phyloP scores from a whole-genome alignment of 441 rosid species.

The Hypseocharis bilobata region DNA sequence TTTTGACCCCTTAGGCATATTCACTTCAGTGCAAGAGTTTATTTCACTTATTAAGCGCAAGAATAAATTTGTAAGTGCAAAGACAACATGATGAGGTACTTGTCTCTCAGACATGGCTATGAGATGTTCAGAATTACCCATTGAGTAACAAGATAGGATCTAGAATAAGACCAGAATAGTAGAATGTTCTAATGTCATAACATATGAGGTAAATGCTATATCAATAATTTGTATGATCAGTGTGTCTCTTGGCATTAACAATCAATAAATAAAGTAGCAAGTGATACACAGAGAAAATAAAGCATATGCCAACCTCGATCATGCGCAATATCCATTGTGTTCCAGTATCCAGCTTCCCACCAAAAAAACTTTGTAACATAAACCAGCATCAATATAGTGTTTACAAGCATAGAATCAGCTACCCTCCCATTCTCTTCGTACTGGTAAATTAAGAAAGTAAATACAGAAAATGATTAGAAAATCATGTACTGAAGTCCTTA shows the following conservation, averaged over 20 bases:
- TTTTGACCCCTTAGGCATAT: too few relatives aligned
- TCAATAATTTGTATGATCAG: not conserved
- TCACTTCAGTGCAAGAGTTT: too few relatives aligned
- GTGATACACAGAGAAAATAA: conserved; percentile 6
- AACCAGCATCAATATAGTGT: conserved; percentile 74
- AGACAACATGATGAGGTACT: too few relatives aligned
- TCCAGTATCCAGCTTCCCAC: conserved; percentile 99
- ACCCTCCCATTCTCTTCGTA: conserved; percentile 70
- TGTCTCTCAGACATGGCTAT: too few relatives aligned
- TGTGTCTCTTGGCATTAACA: not conserved
- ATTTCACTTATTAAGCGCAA: too few relatives aligned
- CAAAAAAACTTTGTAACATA: conserved; percentile 89
- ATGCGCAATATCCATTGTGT: conserved; percentile 95
- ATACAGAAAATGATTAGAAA: conserved; percentile 4
- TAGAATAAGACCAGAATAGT: not conserved
- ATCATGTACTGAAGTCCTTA: not conserved
- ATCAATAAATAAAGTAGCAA: conserved; percentile 6
- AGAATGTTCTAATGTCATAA: not conserved
- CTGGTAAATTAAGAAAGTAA: conserved; percentile 35
- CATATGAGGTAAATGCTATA: not conserved
- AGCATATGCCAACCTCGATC: conserved; percentile 62
- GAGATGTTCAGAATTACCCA: not conserved
- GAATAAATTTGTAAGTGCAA: too few relatives aligned
- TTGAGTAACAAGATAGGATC: not conserved
- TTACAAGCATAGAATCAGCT: conserved; percentile 85